Evolutionary conservation across 148 eudicot genomes (phyloP).

Genomic region (Arctostaphylos glauca): DNA sequence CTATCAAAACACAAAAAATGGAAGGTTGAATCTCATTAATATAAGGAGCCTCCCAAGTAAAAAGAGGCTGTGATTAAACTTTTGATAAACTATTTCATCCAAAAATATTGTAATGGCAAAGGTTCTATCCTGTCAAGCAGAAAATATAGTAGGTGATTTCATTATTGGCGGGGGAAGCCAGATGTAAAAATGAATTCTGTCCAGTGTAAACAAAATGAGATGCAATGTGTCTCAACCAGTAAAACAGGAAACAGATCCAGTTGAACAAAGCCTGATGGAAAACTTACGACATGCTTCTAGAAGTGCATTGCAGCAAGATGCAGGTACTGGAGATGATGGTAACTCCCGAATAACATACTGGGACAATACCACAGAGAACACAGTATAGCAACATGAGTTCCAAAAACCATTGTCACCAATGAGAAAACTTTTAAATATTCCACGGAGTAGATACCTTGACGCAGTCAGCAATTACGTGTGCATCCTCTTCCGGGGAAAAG

Average conservation of each 20-base stretch:
- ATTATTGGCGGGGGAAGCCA: background rate
- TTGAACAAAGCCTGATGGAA: background rate
- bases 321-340: conserved; percentile 98
- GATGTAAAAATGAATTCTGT: background rate
- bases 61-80: background rate
- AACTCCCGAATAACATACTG: conserved; percentile 89
- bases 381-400: conserved; percentile 6
- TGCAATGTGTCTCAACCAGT: background rate
- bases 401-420: background rate
- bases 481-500: conserved; percentile 76
- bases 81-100: background rate
- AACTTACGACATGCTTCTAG: conserved; percentile 93
- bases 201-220: background rate
- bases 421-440: conserved; percentile 5
- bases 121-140: background rate
- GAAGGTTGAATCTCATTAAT: conserved; percentile 6
- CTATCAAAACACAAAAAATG: background rate
- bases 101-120: background rate
- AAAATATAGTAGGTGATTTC: background rate
- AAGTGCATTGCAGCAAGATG: conserved; percentile 95
- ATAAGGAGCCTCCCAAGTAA: background rate
- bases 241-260: background rate
- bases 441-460: conserved; percentile 36
- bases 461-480: conserved; percentile 91
- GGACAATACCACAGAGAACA: conserved; percentile 20